These are phyloP conservation scores for Tausonia pullulans DNA, from an alignment of 1,284 basidiomycete genomes.

Conservation along the genomic window DNA sequence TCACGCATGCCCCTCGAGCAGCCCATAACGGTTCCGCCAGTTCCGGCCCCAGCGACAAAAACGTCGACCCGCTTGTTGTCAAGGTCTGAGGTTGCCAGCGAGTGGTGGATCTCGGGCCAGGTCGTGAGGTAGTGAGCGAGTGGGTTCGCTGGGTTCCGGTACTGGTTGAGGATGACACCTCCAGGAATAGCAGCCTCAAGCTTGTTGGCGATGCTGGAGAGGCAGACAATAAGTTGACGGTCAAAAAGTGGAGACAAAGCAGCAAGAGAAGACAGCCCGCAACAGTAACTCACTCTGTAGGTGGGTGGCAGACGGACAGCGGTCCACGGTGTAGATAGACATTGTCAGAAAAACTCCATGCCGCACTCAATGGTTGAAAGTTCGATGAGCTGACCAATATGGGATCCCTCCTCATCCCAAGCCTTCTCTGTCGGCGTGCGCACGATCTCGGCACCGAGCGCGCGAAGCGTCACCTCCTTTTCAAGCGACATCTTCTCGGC, in stretches of 20 bases:
- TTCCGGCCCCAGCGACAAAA: conserved; percentile 81
- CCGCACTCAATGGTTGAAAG: too few species aligned
- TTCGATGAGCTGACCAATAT: background rate
- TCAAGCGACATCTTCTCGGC: conserved; percentile 72
- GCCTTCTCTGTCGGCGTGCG: conserved; percentile 86
- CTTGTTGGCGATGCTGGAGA: conserved; percentile 57
- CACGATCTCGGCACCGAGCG: conserved; percentile 85
- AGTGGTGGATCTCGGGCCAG: conserved; percentile 64
- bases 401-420: conserved; percentile 44
- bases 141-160: conserved; percentile 60
- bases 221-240: conserved; percentile 30
- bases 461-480: conserved; percentile 84
- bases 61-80: conserved; percentile 56
- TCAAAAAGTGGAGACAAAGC: too few species aligned
- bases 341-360: too few species aligned
- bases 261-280: too few species aligned
- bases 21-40: conserved; percentile 88
- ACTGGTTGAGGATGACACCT: conserved; percentile 88
- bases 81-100: conserved; percentile 30
- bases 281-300: too few species aligned
- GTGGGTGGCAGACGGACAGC: too few species aligned
- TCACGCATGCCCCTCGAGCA: conserved; percentile 72
- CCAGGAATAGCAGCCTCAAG: conserved; percentile 69
- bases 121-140: conserved; percentile 78
- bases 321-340: too few species aligned